These are phyloP conservation scores for Phytophthora litchii DNA, from an alignment of 352 stramenopile genomes.

Conservation along the genomic window DNA sequence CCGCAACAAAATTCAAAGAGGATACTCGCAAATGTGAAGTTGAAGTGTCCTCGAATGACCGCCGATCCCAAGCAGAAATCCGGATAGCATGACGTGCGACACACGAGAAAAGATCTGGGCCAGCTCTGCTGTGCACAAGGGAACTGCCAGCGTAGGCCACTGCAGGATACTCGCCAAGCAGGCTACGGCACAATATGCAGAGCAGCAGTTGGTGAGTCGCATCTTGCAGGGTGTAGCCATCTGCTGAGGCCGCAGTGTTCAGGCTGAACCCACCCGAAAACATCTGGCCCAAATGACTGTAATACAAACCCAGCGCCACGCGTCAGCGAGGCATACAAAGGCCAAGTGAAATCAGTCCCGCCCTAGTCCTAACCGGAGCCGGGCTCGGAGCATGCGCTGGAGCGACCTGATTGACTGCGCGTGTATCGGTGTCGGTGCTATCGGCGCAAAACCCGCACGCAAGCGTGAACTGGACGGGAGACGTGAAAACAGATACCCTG, in stretches of 20 bases:
- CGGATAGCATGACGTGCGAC: background rate
- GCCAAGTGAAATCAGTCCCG: constrained; percentile 31
- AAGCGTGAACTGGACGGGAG: constrained; percentile 32
- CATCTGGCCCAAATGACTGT: constrained; percentile 11
- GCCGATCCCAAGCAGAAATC: constrained; percentile 10
- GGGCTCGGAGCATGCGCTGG: constrained; percentile 20
- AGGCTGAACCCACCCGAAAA: constrained; percentile 23
- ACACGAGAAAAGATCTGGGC: constrained; percentile 8
- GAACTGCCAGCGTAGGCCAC: background rate
- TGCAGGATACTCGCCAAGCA: background rate
- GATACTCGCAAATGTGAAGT: constrained; percentile 1
- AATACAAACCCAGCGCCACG: constrained; percentile 17
- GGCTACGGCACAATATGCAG: no score
- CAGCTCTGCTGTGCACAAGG: background rate
- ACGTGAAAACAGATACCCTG: constrained; percentile 1
- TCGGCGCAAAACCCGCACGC: constrained; percentile 24
- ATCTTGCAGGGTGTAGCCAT: constrained; percentile 9
- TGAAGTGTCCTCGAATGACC: constrained; percentile 14
- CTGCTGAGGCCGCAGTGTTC: background rate
- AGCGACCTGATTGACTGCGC: constrained; percentile 37
- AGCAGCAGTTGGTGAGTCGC: background rate
- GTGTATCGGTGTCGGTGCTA: constrained; percentile 20
- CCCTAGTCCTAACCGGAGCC: constrained; percentile 26
- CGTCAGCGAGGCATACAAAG: constrained; percentile 25
- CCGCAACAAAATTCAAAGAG: no score